phyloP scores from a whole-genome alignment of 257 asterid genomes.

The Solanum tacnaense region DNA sequence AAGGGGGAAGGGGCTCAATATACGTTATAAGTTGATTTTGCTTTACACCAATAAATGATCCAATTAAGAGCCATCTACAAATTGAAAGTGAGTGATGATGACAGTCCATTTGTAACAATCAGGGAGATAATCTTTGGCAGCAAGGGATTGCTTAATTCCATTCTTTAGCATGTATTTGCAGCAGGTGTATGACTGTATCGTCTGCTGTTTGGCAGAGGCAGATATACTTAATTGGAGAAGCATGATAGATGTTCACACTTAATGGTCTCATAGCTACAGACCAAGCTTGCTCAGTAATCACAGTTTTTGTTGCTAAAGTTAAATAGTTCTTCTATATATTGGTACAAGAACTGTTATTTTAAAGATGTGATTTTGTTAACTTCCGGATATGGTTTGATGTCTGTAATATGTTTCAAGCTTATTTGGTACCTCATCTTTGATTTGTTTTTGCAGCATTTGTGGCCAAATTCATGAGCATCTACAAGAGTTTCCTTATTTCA shows the following conservation, averaged over 20 bases:
- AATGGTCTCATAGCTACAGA: neutral
- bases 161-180: neutral
- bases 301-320: neutral
- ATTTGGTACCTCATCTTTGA: neutral
- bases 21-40: neutral
- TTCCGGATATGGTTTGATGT: neutral
- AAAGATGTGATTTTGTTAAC: neutral
- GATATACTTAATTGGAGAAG: neutral
- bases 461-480: conserved; percentile 98
- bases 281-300: neutral
- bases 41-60: neutral
- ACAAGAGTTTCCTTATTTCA: conserved; percentile 82
- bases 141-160: neutral
- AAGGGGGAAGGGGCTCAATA: neutral
- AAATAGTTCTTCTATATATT: neutral
- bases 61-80: neutral
- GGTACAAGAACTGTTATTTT: neutral
- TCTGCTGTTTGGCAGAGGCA: neutral
- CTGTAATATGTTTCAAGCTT: neutral
- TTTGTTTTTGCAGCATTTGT: conserved; percentile 71
- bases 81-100: neutral
- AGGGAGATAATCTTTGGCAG: neutral
- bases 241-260: neutral
- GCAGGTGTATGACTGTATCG: neutral
- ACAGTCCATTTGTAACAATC: neutral